Evolutionary conservation across 768 basidiomycete species (phyloP).

Genomic region (Coprinopsis marcescibilis): DNA sequence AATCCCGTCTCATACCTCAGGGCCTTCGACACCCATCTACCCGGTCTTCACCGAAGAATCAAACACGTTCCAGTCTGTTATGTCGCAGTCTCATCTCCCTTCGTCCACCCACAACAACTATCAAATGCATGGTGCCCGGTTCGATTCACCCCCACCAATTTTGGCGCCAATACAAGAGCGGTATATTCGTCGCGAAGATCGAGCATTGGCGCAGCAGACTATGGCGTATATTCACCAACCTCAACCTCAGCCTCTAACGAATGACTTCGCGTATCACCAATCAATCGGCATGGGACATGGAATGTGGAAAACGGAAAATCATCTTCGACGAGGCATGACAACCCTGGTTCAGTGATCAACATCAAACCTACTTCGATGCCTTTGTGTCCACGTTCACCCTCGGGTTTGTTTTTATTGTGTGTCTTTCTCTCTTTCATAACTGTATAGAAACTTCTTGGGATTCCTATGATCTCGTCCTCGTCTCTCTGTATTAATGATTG

Average conservation of each 20-base stretch:
- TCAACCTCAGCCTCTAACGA: conserved; percentile 31
- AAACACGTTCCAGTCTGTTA: no score
- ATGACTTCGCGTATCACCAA: conserved; percentile 38
- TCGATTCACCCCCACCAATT: conserved; percentile 48
- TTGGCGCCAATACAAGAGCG: conserved; percentile 52
- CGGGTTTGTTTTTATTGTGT: no score
- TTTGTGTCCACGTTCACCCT: no score
- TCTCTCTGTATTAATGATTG: no score
- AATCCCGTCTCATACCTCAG: conserved; percentile 37
- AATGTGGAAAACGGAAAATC: conserved; percentile 42
- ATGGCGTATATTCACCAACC: conserved; percentile 38
- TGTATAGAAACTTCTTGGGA: no score
- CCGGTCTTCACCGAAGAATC: conserved; percentile 42
- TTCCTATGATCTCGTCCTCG: no score
- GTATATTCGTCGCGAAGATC: conserved; percentile 27
- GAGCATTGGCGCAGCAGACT: conserved; percentile 24
- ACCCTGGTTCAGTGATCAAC: conserved; percentile 31
- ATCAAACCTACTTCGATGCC: no score
- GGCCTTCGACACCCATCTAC: conserved; percentile 41
- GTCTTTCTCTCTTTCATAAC: no score
- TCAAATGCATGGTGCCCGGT: conserved; percentile 25
- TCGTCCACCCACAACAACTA: background rate
- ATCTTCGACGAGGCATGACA: conserved; percentile 37
- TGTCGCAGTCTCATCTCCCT: conserved; percentile 34
- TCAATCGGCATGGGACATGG: conserved; percentile 32